A percentile compares a stretch with the other conserved stretches of the same genome.
Evolutionary conservation across 257 asterid genomes (phyloP).

Genomic region (Eucommia ulmoides): DNA sequence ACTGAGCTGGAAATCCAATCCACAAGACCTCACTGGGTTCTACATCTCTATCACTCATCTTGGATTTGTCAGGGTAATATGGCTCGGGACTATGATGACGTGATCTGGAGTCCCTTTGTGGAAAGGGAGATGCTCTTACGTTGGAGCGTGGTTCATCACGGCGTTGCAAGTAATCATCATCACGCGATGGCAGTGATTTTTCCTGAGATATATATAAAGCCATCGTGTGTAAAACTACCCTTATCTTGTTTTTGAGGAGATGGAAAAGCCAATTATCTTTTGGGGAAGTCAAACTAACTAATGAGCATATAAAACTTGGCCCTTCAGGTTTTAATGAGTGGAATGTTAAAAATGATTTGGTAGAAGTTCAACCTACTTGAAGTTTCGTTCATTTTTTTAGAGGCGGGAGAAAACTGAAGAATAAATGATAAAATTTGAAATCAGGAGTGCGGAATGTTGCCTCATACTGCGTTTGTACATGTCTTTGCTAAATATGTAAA

Average conservation of each 20-base stretch:
- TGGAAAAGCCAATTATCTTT: background rate
- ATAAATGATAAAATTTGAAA: too few relatives aligned
- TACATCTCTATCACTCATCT: constrained; percentile 35
- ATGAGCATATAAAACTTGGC: too few relatives aligned
- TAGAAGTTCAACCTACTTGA: too few relatives aligned
- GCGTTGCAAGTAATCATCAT: constrained; percentile 39
- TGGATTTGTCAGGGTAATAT: constrained; percentile 41
- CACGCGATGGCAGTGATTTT: constrained; percentile 45
- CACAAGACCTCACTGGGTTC: constrained; percentile 92
- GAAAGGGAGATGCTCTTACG: constrained; percentile 44
- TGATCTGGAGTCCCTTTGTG: constrained; percentile 48
- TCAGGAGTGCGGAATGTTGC: too few relatives aligned
- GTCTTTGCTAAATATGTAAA: too few relatives aligned
- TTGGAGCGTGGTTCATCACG: constrained; percentile 38
- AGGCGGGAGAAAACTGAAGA: too few relatives aligned
- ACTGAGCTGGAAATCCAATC: constrained; percentile 85
- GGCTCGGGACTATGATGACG: constrained; percentile 47
- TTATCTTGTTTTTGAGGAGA: background rate
- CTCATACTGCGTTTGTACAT: too few relatives aligned
- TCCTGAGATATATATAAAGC: constrained; percentile 50
- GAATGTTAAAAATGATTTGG: too few relatives aligned
- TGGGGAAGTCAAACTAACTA: too few relatives aligned
- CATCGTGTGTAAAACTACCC: constrained; percentile 18
- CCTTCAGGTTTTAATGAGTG: too few relatives aligned
- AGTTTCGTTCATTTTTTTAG: too few relatives aligned